Evolutionary conservation across 2,329 filamentous ascomycete genomes (phyloP).

Genomic region (Claviceps paspali): DNA sequence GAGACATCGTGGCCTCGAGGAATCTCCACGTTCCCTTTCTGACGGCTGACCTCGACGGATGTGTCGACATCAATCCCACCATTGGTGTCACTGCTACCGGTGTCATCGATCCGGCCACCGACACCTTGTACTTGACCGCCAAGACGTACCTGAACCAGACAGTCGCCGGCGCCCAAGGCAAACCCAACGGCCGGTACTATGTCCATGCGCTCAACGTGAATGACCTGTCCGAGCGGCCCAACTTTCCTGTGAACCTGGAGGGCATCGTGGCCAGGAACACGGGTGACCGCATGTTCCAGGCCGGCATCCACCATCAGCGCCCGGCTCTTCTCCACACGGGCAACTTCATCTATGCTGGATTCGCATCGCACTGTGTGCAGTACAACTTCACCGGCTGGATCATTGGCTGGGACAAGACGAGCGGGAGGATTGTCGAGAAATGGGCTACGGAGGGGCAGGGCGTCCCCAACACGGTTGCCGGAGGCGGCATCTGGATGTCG

Average conservation of each 20-base stretch:
- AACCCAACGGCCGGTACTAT: constrained; percentile 19
- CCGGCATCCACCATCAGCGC: constrained; percentile 36
- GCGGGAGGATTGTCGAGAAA: constrained; percentile 20
- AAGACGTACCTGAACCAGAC: constrained; percentile 26
- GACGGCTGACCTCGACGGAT: constrained; percentile 30
- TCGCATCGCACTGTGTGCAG: constrained; percentile 39
- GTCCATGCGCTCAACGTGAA: constrained; percentile 24
- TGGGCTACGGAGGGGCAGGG: constrained; percentile 27
- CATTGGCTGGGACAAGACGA: constrained; percentile 30
- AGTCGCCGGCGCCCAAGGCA: constrained; percentile 17
- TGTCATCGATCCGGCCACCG: constrained; percentile 28
- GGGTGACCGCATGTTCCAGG: constrained; percentile 30
- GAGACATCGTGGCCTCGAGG: constrained; percentile 30
- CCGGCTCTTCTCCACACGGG: constrained; percentile 31
- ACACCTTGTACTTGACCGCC: constrained; percentile 27
- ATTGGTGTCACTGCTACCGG: constrained; percentile 31
- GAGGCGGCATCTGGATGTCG: constrained; percentile 29
- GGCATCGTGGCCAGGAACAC: constrained; percentile 31
- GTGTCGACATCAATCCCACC: constrained; percentile 31
- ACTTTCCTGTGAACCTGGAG: constrained; percentile 34
- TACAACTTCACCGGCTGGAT: constrained; percentile 41
- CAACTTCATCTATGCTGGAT: constrained; percentile 33
- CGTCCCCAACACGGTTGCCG: constrained; percentile 20
- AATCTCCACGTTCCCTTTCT: constrained; percentile 35
- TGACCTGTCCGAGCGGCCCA: constrained; percentile 20